Conservation (phyloP, 805 yeast genomes). For the Saccharomycopsis lassenensis region DNA sequence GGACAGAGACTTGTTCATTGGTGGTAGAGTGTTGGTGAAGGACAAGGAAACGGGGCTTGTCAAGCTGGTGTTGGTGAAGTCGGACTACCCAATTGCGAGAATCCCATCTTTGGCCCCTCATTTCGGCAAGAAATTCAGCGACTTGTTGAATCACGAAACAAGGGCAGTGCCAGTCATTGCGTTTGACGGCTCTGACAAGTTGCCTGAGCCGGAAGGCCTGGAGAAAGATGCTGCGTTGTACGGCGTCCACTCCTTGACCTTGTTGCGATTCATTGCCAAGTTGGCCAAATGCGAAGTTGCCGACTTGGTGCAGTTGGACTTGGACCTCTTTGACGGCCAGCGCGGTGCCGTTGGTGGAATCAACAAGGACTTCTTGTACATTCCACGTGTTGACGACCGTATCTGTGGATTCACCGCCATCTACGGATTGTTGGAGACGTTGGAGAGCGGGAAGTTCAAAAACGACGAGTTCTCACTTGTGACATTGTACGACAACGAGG, state of each 20-base stretch:
- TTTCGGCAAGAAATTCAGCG: conserved; percentile 59
- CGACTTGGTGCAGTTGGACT: conserved; percentile 59
- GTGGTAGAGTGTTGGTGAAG: conserved; percentile 53
- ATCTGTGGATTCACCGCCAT: conserved; percentile 70
- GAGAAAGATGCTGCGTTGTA: conserved; percentile 54
- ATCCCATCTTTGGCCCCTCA: conserved; percentile 84
- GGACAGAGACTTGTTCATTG: conserved; percentile 80
- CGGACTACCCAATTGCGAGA: conserved; percentile 61
- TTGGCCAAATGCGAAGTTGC: conserved; percentile 47
- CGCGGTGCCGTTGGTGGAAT: conserved; percentile 72
- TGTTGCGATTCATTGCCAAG: conserved; percentile 59
- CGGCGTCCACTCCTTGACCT: conserved; percentile 56
- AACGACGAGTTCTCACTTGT: conserved; percentile 42
- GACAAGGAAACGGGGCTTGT: conserved; percentile 26
- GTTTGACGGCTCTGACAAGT: conserved; percentile 27
- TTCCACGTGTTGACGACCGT: conserved; percentile 81
- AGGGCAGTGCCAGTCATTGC: conserved; percentile 74
- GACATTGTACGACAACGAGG: conserved; percentile 70
- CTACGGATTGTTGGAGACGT: conserved; percentile 40
- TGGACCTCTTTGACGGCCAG: conserved; percentile 75
- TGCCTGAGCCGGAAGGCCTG: conserved; percentile 29
- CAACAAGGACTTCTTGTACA: conserved; percentile 62
- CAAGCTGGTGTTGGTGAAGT: conserved; percentile 37
- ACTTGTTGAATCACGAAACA: conserved; percentile 69
- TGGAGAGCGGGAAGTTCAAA: conserved; percentile 26